Evolutionary conservation across 768 basidiomycete species (phyloP), one percentile per base, ranked within the genome.

Genomic region (Russula emetica): DNA sequence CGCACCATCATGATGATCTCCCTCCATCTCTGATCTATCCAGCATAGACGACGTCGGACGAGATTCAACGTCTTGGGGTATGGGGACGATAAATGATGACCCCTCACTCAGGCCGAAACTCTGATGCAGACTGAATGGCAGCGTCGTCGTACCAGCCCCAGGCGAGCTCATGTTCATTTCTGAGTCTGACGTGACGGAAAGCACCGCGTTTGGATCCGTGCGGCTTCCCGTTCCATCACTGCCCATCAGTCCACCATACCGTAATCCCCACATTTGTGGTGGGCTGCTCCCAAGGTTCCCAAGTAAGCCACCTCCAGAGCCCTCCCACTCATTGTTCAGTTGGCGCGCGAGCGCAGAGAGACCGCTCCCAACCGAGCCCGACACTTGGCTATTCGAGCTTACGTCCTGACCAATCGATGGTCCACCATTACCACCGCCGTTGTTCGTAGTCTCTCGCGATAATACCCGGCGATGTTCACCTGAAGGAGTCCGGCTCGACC

Each of bases 1-100:
- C 62, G 67, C 75, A 70, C 77, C 76, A n/a, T 76, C 77, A 69
- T 79, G 72, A 44, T 82, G 78, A 3, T 40, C 28, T 24, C 78
- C 69, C 32, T 69, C 64, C 3, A 70, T 24, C 18, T 59, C 64
- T 16, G 73, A 70, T 42, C 67, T 58, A 42, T 75, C 73, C 32
- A 76, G 32, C 42, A 73, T 67, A 28, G 75, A 76, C 9, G 76
- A 78, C 4, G 69, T 71, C 2, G 71, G 63, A 13, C 72, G 66
- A 16, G 74, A 75, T 60, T 73, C 73, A 36, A 77, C 71, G 59
- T 78, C 76, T 63, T 76, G 76, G 6, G 76, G 76, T 3, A 76
- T 66, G 52, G 72, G 69, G 30, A 72, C 64, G 3, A 67, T 58
- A 10, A 76, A 72, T 55, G 70, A 68, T 6, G 67, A 47, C 45